Conservation (phyloP, 2,329 filamentous ascomycete species). For the Talaromyces sp. region DNA sequence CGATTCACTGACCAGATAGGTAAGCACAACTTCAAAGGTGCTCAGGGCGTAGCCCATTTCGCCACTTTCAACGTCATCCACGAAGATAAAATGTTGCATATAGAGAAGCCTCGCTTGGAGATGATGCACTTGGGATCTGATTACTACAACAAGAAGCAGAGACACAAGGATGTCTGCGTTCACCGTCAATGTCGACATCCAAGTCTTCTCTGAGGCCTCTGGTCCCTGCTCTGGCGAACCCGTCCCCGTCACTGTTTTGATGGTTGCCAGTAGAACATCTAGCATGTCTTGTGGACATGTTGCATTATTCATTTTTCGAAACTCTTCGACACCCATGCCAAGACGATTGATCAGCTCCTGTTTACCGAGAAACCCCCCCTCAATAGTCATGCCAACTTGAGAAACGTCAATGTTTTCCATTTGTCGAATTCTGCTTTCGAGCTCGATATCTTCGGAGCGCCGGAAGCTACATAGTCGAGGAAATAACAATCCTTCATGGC, state of each 20-base stretch:
- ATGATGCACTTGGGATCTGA: conserved; percentile 79
- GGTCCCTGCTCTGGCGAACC: conserved; percentile 38
- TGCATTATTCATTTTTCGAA: conserved; percentile 74
- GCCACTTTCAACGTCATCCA: conserved; percentile 93
- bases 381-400: conserved; percentile 83
- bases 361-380: conserved; percentile 71
- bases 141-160: conserved; percentile 83
- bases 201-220: conserved; percentile 46
- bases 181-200: conserved; percentile 53
- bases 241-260: conserved; percentile 73
- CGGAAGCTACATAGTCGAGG: conserved; percentile 73
- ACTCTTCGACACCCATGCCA: conserved; percentile 74
- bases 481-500: conserved; percentile 79
- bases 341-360: conserved; percentile 73
- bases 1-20: conserved; percentile 80
- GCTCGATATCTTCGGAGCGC: conserved; percentile 73
- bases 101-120: conserved; percentile 86
- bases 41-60: conserved; percentile 95
- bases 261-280: conserved; percentile 68
- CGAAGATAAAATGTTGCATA: conserved; percentile 95
- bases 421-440: conserved; percentile 83
- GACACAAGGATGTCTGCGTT: conserved; percentile 93
- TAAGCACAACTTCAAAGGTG: conserved; percentile 88
- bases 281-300: conserved; percentile 86
- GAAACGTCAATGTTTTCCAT: conserved; percentile 94